Conservation (phyloP, 331 rosid species). For the Pyrus hybrid region DNA sequence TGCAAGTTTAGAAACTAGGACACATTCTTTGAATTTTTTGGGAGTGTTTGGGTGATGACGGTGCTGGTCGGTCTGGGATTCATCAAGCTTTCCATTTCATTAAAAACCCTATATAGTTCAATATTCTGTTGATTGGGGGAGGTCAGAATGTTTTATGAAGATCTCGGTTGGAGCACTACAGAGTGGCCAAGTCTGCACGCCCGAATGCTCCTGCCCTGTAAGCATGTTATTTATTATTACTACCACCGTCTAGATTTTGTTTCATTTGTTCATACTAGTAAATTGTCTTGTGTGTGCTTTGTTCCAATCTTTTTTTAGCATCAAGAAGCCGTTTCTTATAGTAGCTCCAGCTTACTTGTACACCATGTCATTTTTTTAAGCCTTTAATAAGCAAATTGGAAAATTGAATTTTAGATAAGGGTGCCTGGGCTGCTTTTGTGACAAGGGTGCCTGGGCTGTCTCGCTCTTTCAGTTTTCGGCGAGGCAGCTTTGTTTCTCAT, state of each 20-base stretch:
- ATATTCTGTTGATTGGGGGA: conserved; percentile 17
- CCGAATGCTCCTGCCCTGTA: conserved; percentile 70
- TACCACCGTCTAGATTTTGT: conserved; percentile 52
- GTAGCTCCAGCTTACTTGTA: conserved; percentile 39
- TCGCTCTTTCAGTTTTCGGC: background rate
- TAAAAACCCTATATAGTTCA: conserved; percentile 6
- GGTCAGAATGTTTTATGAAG: conserved; percentile 21
- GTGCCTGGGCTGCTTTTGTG: too few species aligned
- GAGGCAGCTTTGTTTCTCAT: background rate
- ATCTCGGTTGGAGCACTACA: conserved; percentile 17
- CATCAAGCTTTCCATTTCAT: conserved; percentile 28
- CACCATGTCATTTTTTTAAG: conserved; percentile 32
- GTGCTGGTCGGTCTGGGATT: conserved; percentile 36
- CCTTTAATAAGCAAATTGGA: conserved; percentile 23
- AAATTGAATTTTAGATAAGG: conserved; percentile 14
- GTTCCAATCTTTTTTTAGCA: conserved; percentile 14
- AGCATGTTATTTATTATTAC: conserved; percentile 57
- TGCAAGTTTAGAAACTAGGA: conserved; percentile 54
- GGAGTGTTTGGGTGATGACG: conserved; percentile 43
- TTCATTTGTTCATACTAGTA: conserved; percentile 60
- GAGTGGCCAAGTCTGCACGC: conserved; percentile 35
- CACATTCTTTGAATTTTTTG: conserved; percentile 68
- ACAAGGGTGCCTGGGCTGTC: background rate
- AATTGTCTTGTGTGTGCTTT: conserved; percentile 50
- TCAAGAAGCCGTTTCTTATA: conserved; percentile 36